Conservation (phyloP, 129 eudicot genomes). For the Saussurea involucrata region DNA sequence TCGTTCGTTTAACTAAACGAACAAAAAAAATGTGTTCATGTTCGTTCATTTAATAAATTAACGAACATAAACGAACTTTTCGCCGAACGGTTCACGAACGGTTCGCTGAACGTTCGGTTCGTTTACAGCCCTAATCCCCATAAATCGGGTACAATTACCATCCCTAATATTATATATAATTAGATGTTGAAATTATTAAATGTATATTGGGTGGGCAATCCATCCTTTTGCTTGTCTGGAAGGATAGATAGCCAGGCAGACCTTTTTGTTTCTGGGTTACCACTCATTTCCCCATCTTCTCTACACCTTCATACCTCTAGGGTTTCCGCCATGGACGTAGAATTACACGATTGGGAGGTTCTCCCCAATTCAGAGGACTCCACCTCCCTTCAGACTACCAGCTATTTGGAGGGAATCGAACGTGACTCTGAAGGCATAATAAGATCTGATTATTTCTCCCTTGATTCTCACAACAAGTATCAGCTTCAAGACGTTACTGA, state of each 20-base stretch:
- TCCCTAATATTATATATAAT: no score
- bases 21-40: no score
- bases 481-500: constrained; percentile 22
- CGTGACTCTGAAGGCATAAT: constrained; percentile 42
- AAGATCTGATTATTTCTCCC: constrained; percentile 62
- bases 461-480: constrained; percentile 31
- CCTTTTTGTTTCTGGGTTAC: constrained; percentile 19
- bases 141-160: no score
- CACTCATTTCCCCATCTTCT: constrained; percentile 19
- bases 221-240: constrained; percentile 23
- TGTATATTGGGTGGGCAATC: constrained; percentile 24
- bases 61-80: no score
- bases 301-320: neutral
- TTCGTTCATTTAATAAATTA: no score
- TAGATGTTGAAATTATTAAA: no score
- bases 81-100: no score
- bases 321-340: constrained; percentile 39
- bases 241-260: constrained; percentile 19
- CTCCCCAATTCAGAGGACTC: constrained; percentile 45
- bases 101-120: no score
- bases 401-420: constrained; percentile 38
- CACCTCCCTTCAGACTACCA: constrained; percentile 7
- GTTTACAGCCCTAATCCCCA: no score
- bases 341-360: constrained; percentile 61
- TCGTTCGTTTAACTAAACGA: no score